Evolutionary conservation across 345 rosid genomes (phyloP), one percentile per base, ranked within the genome.

Genomic region (Citrus hindsii): DNA sequence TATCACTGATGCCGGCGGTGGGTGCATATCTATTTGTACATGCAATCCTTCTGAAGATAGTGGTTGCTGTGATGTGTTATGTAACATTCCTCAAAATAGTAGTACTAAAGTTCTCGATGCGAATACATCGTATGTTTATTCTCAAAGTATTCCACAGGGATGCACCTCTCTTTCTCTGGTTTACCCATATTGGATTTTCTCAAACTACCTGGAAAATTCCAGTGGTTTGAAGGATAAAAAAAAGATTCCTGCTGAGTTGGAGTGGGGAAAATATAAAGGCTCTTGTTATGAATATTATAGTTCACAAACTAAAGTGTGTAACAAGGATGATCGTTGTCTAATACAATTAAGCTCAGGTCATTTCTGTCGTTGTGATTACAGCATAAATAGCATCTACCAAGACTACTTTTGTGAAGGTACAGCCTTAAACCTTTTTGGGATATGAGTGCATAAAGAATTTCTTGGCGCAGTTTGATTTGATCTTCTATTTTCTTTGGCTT

Each of bases 111-210:
- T 68, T 40, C 6, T 22, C 32, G 2, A 24, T 24, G n/a, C 56
- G 14, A 18, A 33, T 7, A 14, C n/a, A 2, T 2, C 12, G 10
- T 5, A 18, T 6, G 2, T 2, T 8, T 24, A 61, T 24, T 61
- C 16, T 24, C 30, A 25, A 25, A 61, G 65, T 1, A 24, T 61
- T 32, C 10, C 12, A 7, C 40, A 4, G 24, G 42, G 21, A 30
- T 65, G 69, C n/a, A 6, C 9, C 6, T 33, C 42, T 5, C 0
- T 28, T 33, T 65, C 14, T 0, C 1, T 61, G 13, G 65, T 32
- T 14, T 0, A 7, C 1, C 5, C 0, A 7, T 0, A 0, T 6
- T 65, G 69, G 69, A 8, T 33, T 3, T 7, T 28, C 13, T 32
- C 5, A 7, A 3, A 1, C 18, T 61, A 61, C 0, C 6, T 24